phyloP scores from a whole-genome alignment of 192 early-diverging fungal species.

The Backusella sp. region DNA sequence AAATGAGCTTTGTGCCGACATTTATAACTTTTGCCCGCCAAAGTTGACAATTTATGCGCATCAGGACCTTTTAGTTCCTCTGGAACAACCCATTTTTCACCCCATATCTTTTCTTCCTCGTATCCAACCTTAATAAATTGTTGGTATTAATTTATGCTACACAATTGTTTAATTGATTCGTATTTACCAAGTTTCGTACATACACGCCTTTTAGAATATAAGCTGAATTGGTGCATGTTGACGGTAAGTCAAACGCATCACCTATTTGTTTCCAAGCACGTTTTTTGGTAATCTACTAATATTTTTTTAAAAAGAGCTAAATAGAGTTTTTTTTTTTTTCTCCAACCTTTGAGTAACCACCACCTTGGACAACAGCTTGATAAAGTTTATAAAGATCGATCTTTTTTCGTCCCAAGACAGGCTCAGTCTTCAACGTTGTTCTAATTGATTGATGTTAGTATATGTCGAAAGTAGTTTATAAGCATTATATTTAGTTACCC shows the following conservation, averaged over 20 bases:
- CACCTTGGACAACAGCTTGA: conserved; percentile 55
- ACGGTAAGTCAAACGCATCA: conserved; percentile 69
- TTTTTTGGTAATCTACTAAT: conserved; percentile 59
- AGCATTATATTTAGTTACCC: not conserved
- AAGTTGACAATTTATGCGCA: conserved; percentile 31
- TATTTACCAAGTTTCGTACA: conserved; percentile 49
- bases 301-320: not conserved
- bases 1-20: not conserved
- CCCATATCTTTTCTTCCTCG: conserved; percentile 27
- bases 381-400: conserved; percentile 65
- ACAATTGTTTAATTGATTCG: not conserved
- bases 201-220: conserved; percentile 76
- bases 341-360: conserved; percentile 68
- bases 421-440: conserved; percentile 53
- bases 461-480: not conserved
- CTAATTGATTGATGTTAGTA: conserved; percentile 18
- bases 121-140: conserved; percentile 14
- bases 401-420: conserved; percentile 72
- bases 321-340: not conserved
- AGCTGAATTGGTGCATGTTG: conserved; percentile 79
- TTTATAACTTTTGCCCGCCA: conserved; percentile 30
- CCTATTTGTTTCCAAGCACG: conserved; percentile 71
- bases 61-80: conserved; percentile 29
- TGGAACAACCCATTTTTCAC: conserved; percentile 19
- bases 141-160: not conserved